These are phyloP conservation scores for Solanum appendiculatum DNA, from an alignment of 257 asterid genomes.

Conservation along the genomic window DNA sequence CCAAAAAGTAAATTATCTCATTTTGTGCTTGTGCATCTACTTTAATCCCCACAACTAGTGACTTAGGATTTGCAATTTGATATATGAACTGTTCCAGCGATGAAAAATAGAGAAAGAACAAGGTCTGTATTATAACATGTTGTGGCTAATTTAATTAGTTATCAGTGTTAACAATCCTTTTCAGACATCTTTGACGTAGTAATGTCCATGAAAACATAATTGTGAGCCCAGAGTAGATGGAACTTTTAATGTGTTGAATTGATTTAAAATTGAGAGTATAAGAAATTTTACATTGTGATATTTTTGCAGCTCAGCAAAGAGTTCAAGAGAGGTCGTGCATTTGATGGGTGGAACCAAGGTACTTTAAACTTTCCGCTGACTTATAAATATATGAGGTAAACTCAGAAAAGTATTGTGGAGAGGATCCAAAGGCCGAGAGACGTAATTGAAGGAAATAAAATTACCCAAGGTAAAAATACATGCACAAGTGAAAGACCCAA, in stretches of 20 bases:
- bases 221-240: background rate
- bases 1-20: too few species aligned
- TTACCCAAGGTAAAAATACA: too few species aligned
- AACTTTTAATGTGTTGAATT: background rate
- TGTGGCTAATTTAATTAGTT: background rate
- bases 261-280: background rate
- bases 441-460: too few species aligned
- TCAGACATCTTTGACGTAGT: background rate
- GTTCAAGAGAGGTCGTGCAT: slow-evolving; percentile 67
- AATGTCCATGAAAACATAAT: background rate
- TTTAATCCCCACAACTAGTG: too few species aligned
- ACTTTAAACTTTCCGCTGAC: slow-evolving; percentile 75
- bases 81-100: too few species aligned
- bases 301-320: slow-evolving; percentile 66
- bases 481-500: too few species aligned
- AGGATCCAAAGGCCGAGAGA: slow-evolving; percentile 63
- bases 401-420: slow-evolving; percentile 57
- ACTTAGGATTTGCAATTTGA: too few species aligned
- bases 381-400: slow-evolving; percentile 68
- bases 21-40: too few species aligned
- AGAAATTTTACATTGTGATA: background rate
- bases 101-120: background rate
- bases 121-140: background rate
- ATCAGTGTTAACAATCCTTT: background rate
- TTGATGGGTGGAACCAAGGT: slow-evolving; percentile 98